Evolutionary conservation across 2,329 filamentous ascomycete species (phyloP), one percentile per base, ranked within the genome.

Genomic region (Lecanicillium sp.): DNA sequence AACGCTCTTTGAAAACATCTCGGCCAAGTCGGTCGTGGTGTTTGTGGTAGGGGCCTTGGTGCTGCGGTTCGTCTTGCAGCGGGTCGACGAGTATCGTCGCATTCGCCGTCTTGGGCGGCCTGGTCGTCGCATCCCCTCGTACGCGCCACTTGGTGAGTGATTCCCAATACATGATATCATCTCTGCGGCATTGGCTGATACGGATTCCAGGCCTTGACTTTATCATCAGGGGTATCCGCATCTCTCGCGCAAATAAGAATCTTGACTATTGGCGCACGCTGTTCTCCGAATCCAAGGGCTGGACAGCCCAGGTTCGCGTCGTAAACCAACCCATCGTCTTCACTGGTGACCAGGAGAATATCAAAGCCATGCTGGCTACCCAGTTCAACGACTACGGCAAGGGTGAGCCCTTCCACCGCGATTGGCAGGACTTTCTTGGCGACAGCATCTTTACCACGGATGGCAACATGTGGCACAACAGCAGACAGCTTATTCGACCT

Each of bases 341-440:
- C 52, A 95, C 89, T 0, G 75, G 75, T 5, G 87, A 95, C 48
- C 83, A 84, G 1, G 86, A 94, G 52, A 95, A 95, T 55, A 83
- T 94, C 65, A 94, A 95, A 59, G 85, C 89, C 5, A 72, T 95
- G 16, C 68, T 95, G n/a, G 85, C 88, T 0, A 84, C 83, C 1
- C 86, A 95, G 54, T 95, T 95, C 54, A 40, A 48, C 29, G 85
- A 94, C 53, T 95, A 80, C 54, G 89, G 88, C 50, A 88, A 95
- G 56, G 87, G 88, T 6, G 62, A 78, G 45, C 60, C 68, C 16
- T 94, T 94, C 62, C 81, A 89, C 50, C 49, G 60, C 8, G 81
- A 88, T 37, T 94, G 83, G 82, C 70, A 75, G 41, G 75, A 79
- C 13, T 94, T 85, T 45, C 65, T 94, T n/a, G 84, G 83, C 17